Evolutionary conservation across 2,329 filamentous ascomycete species (phyloP), one percentile per base, ranked within the genome.

Genomic region (Dendryphion nanum): DNA sequence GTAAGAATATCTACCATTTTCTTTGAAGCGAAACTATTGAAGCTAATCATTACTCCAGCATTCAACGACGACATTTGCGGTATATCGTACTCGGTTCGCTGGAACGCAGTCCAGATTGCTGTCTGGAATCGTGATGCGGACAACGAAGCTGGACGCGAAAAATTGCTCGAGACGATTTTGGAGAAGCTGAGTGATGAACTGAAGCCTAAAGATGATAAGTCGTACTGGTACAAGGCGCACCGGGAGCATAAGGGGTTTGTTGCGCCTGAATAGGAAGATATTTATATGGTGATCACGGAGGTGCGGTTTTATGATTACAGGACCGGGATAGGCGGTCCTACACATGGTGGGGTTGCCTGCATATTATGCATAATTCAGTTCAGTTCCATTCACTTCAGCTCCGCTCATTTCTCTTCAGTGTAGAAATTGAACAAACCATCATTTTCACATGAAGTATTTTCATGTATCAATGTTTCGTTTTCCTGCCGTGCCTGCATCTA

Each of bases 101-200:
- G 93, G 76, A 95, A 90, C 70, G 85, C 83, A 19, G 83, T 91
- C 63, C 80, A 95, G 47, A 85, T 96, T 62, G 86, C 86, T 53
- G 80, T 97, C 58, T 97, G 91, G 91, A 93, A 95, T 70, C 87
- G 93, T 46, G 86, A 95, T 58, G 83, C 83, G 16, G 83, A 81
- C 43, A 89, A 93, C 67, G 76, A 87, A 58, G 81, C 79, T 51
- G 93, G 89, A 5, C 79, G 93, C 51, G 82, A 91, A 60, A 79
- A 75, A 47, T 76, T 96, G 42, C 75, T 90, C 33, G 71, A 79
- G 45, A 84, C 81, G 33, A 82, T 95, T 36, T 72, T 95, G 33
- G 78, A 83, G 35, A 80, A 86, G 49, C 72, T 96, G 19, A 84
- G 84, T 5, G 70, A 76, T 1, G 86, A 93, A 60, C 70, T 95